These are phyloP conservation scores for Phytophthora lateralis DNA, from an alignment of 352 stramenopile species.

Conservation along the genomic window DNA sequence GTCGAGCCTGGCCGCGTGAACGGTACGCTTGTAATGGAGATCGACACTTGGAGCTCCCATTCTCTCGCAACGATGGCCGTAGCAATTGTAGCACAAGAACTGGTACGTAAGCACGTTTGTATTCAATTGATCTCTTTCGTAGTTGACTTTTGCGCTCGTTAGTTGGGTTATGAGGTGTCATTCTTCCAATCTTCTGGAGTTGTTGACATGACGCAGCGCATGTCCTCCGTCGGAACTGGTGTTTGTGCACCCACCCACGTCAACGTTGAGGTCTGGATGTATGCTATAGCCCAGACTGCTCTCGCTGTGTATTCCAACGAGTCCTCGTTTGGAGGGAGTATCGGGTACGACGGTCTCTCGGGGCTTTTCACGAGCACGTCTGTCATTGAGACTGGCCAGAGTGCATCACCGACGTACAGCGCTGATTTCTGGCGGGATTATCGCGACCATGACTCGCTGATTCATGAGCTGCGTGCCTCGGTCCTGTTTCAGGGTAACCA, in stretches of 20 bases:
- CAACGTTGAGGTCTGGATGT: constrained; percentile 35
- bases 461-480: constrained; percentile 32
- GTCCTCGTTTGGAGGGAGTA: constrained; percentile 36
- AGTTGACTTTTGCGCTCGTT: background rate
- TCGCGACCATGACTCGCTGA: constrained; percentile 30
- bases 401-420: constrained; percentile 30
- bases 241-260: constrained; percentile 36
- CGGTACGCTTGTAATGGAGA: constrained; percentile 52
- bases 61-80: constrained; percentile 44
- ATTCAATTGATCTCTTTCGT: background rate
- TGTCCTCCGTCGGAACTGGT: constrained; percentile 41
- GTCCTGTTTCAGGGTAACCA: constrained; percentile 30
- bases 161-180: constrained; percentile 54
- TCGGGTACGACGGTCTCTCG: constrained; percentile 45
- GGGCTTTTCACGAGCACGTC: constrained; percentile 47
- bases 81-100: constrained; percentile 53
- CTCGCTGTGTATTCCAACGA: constrained; percentile 39
- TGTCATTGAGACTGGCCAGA: constrained; percentile 41
- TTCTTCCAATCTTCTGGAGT: constrained; percentile 30
- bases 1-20: constrained; percentile 38
- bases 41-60: constrained; percentile 47
- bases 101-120: constrained; percentile 26
- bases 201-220: constrained; percentile 37
- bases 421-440: constrained; percentile 65
- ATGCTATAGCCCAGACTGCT: constrained; percentile 7